Evolutionary conservation across 768 basidiomycete genomes (phyloP).

Genomic region (Pisolithus sp.): DNA sequence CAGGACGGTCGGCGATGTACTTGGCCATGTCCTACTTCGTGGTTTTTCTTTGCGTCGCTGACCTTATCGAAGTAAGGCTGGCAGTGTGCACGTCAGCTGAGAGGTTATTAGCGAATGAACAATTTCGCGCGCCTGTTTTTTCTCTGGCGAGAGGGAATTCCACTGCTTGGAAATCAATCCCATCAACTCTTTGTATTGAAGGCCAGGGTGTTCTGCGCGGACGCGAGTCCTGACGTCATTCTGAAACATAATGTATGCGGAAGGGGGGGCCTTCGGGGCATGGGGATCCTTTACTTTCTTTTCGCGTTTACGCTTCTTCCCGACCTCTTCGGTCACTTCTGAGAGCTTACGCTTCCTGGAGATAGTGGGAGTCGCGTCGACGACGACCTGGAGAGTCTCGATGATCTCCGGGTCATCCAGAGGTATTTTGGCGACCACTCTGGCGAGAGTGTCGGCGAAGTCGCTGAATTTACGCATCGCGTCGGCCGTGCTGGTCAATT

Average conservation of each 20-base stretch:
- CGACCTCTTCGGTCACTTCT: slow-evolving; percentile 34
- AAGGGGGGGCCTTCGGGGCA: slow-evolving; percentile 89
- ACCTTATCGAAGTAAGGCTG: slow-evolving; percentile 36
- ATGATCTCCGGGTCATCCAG: slow-evolving; percentile 27
- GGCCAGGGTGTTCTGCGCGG: slow-evolving; percentile 54
- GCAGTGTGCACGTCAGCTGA: not conserved
- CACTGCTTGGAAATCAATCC: slow-evolving; percentile 67
- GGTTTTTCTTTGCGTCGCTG: slow-evolving; percentile 54
- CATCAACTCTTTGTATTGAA: slow-evolving; percentile 70
- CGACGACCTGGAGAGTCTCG: slow-evolving; percentile 21
- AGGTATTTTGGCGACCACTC: slow-evolving; percentile 35
- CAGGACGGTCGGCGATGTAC: slow-evolving; percentile 52
- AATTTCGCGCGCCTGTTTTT: slow-evolving; percentile 63
- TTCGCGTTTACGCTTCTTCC: slow-evolving; percentile 26
- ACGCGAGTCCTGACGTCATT: slow-evolving; percentile 78
- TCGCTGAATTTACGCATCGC: slow-evolving; percentile 58
- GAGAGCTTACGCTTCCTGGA: slow-evolving; percentile 49
- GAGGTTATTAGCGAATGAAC: not conserved
- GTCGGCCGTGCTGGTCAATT: slow-evolving; percentile 52
- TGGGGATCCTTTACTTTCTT: slow-evolving; percentile 83
- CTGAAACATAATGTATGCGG: slow-evolving; percentile 92
- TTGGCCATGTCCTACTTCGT: slow-evolving; percentile 56
- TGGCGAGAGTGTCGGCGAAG: slow-evolving; percentile 55
- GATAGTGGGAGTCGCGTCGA: slow-evolving; percentile 26
- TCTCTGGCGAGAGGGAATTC: slow-evolving; percentile 55